phyloP scores from a whole-genome alignment of 1,139 yeast species.

The Candida buenavistaensis region DNA sequence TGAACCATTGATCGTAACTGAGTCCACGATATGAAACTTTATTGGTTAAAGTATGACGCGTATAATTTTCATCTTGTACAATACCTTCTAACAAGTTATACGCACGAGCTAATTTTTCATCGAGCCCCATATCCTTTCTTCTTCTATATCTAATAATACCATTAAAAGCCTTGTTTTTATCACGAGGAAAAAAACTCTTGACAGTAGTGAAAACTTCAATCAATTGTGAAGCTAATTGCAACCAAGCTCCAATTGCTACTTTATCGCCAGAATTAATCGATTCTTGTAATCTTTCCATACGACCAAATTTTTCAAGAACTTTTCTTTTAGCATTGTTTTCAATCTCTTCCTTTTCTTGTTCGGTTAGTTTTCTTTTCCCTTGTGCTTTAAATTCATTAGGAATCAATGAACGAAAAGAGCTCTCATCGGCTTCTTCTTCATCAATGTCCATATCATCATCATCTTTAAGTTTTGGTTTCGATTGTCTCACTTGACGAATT shows the following conservation, averaged over 20 bases:
- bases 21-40: conserved; percentile 70
- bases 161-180: conserved; percentile 65
- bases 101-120: conserved; percentile 69
- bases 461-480: conserved; percentile 13
- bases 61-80: conserved; percentile 33
- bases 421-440: conserved; percentile 10
- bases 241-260: conserved; percentile 76
- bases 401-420: conserved; percentile 22
- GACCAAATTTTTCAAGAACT: conserved; percentile 64
- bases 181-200: conserved; percentile 74
- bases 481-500: conserved; percentile 48
- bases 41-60: conserved; percentile 43
- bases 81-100: conserved; percentile 68
- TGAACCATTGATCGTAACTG: conserved; percentile 79
- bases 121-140: conserved; percentile 62
- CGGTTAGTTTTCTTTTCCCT: conserved; percentile 40
- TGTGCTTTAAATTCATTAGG: conserved; percentile 22
- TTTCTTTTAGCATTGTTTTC: conserved; percentile 59
- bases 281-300: conserved; percentile 58
- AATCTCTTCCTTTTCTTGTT: conserved; percentile 56
- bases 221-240: conserved; percentile 78
- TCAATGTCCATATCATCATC: conserved; percentile 14
- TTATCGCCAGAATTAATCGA: conserved; percentile 54
- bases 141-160: conserved; percentile 67
- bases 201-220: conserved; percentile 80